Percentiles rank a stretch among this genome's conserved stretches.
Conservation (phyloP, 2,329 filamentous ascomycete genomes). For the Xylariaceae sp. region DNA sequence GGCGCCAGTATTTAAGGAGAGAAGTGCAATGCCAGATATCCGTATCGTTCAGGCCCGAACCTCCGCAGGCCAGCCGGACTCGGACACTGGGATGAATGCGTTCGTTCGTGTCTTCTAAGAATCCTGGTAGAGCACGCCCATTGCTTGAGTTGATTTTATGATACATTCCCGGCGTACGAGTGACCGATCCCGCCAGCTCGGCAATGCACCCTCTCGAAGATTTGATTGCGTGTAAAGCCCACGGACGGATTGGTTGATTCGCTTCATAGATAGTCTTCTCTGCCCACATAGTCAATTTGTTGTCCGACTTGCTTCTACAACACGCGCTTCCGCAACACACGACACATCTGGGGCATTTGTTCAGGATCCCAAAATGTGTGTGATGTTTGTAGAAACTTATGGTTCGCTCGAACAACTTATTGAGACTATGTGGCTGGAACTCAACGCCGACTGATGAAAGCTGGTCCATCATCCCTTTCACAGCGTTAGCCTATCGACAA, state of each 20-base stretch:
- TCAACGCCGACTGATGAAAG: conserved; percentile 48
- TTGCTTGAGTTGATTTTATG: conserved; percentile 40
- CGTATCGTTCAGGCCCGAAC: conserved; percentile 47
- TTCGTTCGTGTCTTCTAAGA: conserved; percentile 51
- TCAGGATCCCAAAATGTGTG: conserved; percentile 13
- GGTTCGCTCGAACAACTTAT: conserved; percentile 31
- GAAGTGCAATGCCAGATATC: conserved; percentile 45
- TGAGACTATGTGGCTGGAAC: conserved; percentile 33
- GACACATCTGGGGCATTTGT: conserved; percentile 9
- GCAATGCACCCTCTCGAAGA: conserved; percentile 39
- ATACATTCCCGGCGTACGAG: conserved; percentile 47
- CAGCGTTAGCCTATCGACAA: conserved; percentile 1
- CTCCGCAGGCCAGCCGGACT: conserved; percentile 47
- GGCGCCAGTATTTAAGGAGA: conserved; percentile 40
- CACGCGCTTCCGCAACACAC: conserved; percentile 1
- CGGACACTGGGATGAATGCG: conserved; percentile 52
- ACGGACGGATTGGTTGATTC: conserved; percentile 46
- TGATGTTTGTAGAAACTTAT: conserved; percentile 39
- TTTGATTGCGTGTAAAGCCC: conserved; percentile 44
- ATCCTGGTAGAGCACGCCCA: conserved; percentile 33
- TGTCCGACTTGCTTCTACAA: conserved; percentile 1
- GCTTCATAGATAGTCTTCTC: conserved; percentile 43
- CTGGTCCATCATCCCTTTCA: conserved; percentile 54
- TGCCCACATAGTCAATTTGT: conserved; percentile 40
- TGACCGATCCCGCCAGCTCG: conserved; percentile 39